Conservation (phyloP, 345 rosid species). For the Euphorbia tirucalli region DNA sequence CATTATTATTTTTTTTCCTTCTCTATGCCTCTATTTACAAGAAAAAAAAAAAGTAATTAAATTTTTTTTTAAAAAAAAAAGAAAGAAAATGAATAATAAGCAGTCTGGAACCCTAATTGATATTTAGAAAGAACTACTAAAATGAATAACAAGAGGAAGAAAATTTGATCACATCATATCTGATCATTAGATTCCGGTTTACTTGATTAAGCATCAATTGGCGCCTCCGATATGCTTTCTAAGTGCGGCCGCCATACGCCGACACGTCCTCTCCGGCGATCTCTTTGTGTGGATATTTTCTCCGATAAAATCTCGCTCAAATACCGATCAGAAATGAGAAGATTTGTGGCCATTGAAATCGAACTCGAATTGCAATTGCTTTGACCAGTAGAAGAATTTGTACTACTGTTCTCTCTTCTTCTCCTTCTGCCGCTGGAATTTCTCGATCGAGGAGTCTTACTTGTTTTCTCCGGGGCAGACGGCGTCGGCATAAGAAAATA, state of each 20-base stretch:
- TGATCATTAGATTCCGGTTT: not conserved
- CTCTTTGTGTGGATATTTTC: conserved; percentile 68
- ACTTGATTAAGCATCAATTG: conserved; percentile 34
- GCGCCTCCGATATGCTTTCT: conserved; percentile 72
- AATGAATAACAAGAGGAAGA: conserved; percentile 18
- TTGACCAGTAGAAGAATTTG: conserved; percentile 20
- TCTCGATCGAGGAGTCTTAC: conserved; percentile 28
- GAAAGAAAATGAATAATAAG: conserved; percentile 3
- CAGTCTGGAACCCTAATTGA: conserved; percentile 28
- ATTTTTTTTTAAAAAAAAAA: not conserved
- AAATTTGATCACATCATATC: not conserved
- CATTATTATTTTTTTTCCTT: conserved; percentile 11
- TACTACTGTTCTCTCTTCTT: conserved; percentile 16
- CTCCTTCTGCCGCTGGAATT: conserved; percentile 14
- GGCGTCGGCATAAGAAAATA: conserved; percentile 82
- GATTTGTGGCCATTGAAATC: conserved; percentile 35
- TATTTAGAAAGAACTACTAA: conserved; percentile 13
- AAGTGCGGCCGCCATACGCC: conserved; percentile 96
- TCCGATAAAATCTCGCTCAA: conserved; percentile 93
- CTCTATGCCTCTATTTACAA: conserved; percentile 29
- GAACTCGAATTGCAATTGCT: conserved; percentile 16
- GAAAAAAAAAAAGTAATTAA: not conserved
- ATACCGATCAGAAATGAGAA: conserved; percentile 63
- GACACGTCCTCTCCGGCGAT: conserved; percentile 81
- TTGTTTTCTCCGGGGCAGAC: conserved; percentile 20